Evolutionary conservation across 345 rosid genomes (phyloP).

Genomic region (Psidium friedrichsthalianum): DNA sequence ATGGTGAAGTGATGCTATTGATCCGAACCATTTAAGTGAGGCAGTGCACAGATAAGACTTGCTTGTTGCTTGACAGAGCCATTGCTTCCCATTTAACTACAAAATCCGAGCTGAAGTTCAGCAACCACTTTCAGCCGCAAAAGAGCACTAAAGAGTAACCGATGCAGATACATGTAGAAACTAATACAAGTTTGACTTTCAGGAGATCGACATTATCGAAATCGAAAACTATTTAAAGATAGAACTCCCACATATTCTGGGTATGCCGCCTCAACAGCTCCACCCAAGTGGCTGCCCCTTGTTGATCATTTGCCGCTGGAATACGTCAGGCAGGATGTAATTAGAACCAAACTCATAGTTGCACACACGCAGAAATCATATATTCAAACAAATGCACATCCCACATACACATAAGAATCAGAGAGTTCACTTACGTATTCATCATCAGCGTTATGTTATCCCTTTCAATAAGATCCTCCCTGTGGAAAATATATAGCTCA

Average conservation of each 20-base stretch:
- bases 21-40: neutral
- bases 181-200: neutral
- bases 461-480: constrained; percentile 92
- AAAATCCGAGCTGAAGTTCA: neutral
- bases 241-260: neutral
- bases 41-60: neutral
- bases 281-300: neutral
- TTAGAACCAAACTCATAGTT: neutral
- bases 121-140: neutral
- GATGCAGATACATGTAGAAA: neutral
- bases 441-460: constrained; percentile 92
- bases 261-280: neutral
- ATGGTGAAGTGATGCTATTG: neutral
- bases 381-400: neutral
- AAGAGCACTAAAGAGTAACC: neutral
- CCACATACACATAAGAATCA: neutral
- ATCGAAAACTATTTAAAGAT: neutral
- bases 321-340: neutral
- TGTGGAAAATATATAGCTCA: constrained; percentile 7
- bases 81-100: neutral
- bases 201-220: neutral
- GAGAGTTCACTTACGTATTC: constrained; percentile 52
- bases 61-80: neutral
- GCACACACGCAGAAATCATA: neutral
- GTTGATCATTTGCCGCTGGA: constrained; percentile 47